Percentiles rank a stretch among this genome's conserved stretches.
These are phyloP conservation scores for Delitschia confertaspora DNA, from an alignment of 495 filamentous ascomycete genomes.

Conservation along the genomic window DNA sequence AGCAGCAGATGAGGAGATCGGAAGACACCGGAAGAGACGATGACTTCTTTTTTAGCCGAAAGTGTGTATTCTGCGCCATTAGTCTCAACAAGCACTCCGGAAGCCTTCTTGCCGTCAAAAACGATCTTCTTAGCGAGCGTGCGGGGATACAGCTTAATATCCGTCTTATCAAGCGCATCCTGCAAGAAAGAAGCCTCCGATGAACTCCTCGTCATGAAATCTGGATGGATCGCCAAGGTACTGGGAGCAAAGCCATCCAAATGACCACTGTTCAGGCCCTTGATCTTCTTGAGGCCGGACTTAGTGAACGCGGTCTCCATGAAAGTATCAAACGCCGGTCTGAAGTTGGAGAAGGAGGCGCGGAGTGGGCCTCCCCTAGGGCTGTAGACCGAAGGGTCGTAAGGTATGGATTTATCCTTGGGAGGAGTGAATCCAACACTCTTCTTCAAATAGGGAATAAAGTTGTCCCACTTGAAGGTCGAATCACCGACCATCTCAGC, in stretches of 20 bases:
- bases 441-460: not conserved
- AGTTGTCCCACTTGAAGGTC: not conserved
- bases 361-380: not conserved
- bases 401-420: not conserved
- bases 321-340: not conserved
- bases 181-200: not conserved
- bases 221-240: not conserved
- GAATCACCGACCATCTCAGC: not conserved
- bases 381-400: not conserved
- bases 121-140: constrained; percentile 1
- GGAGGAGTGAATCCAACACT: not conserved
- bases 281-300: not conserved
- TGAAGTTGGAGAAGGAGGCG: not conserved
- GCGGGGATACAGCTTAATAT: not conserved
- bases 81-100: not conserved
- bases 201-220: not conserved
- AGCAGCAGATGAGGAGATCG: constrained; percentile 26
- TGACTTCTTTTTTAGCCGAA: constrained; percentile 19
- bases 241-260: not conserved
- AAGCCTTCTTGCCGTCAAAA: not conserved
- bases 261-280: not conserved
- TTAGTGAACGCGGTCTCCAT: not conserved
- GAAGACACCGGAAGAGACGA: constrained; percentile 21
- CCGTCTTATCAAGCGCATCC: not conserved
- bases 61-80: not conserved